phyloP scores from a whole-genome alignment of 176 grass and related monocot species.

The Lolium rigidum region DNA sequence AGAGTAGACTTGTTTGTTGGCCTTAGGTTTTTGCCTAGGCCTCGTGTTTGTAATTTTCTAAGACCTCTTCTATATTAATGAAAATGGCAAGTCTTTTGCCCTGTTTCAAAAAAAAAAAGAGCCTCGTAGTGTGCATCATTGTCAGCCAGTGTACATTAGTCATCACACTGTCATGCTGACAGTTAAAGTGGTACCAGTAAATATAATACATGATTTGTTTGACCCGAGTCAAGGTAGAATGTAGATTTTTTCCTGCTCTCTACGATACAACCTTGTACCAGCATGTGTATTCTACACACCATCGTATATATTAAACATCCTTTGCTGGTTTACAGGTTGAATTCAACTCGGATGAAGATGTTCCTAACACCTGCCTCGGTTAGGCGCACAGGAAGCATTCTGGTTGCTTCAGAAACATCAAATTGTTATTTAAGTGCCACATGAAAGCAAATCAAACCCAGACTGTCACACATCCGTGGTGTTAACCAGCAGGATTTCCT shows the following conservation, averaged over 20 bases:
- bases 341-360: constrained; percentile 80
- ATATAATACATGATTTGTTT: background rate
- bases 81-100: no score
- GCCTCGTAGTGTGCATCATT: background rate
- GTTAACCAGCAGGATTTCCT: background rate
- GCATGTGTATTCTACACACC: background rate
- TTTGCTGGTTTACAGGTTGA: constrained; percentile 61
- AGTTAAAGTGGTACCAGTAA: background rate
- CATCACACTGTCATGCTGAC: constrained; percentile 13
- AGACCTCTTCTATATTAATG: no score
- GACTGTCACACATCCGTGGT: background rate
- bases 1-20: no score
- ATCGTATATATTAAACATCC: constrained; percentile 6
- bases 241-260: background rate
- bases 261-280: constrained; percentile 6
- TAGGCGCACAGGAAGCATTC: constrained; percentile 29
- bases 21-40: no score
- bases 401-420: background rate
- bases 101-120: no score
- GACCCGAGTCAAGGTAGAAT: background rate
- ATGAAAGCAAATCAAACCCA: background rate
- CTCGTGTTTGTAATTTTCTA: no score
- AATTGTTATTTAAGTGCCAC: background rate
- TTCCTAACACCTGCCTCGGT: constrained; percentile 60
- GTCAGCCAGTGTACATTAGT: background rate